Conservation (phyloP, 2,329 filamentous ascomycete genomes). For the Lasiodiplodia sp. region DNA sequence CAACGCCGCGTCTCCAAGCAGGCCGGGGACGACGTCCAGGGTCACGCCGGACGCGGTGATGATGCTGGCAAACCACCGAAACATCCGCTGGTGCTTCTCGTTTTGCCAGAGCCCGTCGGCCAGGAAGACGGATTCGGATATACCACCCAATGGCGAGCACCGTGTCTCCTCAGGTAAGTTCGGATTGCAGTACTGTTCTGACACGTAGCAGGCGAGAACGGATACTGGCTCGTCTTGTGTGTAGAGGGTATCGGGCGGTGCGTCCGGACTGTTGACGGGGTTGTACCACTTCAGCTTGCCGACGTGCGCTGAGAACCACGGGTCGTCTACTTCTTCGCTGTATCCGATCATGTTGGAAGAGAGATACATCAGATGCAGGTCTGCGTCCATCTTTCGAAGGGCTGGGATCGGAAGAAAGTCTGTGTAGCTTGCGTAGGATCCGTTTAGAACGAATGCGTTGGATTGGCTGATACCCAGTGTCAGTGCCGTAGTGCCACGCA, state of each 20-base stretch:
- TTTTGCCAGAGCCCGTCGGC: background rate
- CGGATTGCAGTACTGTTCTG: constrained; percentile 31
- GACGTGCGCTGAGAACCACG: constrained; percentile 41
- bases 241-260: background rate
- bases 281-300: background rate
- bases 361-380: constrained; percentile 43
- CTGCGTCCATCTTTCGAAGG: constrained; percentile 40
- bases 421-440: background rate
- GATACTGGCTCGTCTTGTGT: constrained; percentile 27
- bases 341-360: constrained; percentile 40
- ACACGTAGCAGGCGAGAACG: constrained; percentile 28
- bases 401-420: constrained; percentile 37
- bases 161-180: constrained; percentile 12
- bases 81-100: background rate
- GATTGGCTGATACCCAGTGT: background rate
- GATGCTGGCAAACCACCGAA: background rate
- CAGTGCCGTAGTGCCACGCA: background rate
- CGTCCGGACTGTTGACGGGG: background rate
- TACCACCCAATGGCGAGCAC: constrained; percentile 18
- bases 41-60: background rate
- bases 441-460: constrained; percentile 6
- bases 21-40: too few relatives aligned
- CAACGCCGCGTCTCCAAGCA: too few relatives aligned
- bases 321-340: constrained; percentile 38
- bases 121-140: background rate